Evolutionary conservation across 2,329 filamentous ascomycete species (phyloP).

Genomic region (Endoconidiophora polonica): DNA sequence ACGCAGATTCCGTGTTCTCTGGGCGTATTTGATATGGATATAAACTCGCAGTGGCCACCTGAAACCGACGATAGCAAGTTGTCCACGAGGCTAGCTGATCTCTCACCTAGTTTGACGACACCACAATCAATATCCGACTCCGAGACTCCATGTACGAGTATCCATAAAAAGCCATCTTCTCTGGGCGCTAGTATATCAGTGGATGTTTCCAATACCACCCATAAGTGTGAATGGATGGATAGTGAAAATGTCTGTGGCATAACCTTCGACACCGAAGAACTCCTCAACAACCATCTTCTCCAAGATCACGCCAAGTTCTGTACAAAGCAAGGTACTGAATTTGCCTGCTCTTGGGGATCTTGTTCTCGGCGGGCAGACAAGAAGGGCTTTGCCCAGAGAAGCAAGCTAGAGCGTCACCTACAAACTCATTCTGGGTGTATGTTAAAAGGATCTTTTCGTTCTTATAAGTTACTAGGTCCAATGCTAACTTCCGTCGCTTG

Average conservation of each 20-base stretch:
- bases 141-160: slow-evolving; percentile 1
- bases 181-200: background rate
- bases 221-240: slow-evolving; percentile 7
- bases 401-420: slow-evolving; percentile 48
- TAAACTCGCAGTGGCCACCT: slow-evolving; percentile 8
- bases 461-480: slow-evolving; percentile 14
- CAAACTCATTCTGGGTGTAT: slow-evolving; percentile 48
- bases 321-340: slow-evolving; percentile 29
- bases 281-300: slow-evolving; percentile 39
- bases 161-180: background rate
- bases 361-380: slow-evolving; percentile 29
- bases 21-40: slow-evolving; percentile 7
- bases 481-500: slow-evolving; percentile 13
- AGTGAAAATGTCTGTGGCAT: slow-evolving; percentile 19
- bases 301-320: slow-evolving; percentile 30
- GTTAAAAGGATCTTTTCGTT: slow-evolving; percentile 17
- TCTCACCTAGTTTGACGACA: background rate
- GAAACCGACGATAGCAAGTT: background rate
- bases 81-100: background rate
- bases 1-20: slow-evolving; percentile 11
- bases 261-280: slow-evolving; percentile 27
- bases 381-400: slow-evolving; percentile 39
- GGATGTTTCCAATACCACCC: background rate
- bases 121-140: slow-evolving; percentile 1
- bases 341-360: slow-evolving; percentile 37